These are phyloP conservation scores for Hevea brasiliensis DNA, from an alignment of 345 rosid genomes.

Conservation along the genomic window DNA sequence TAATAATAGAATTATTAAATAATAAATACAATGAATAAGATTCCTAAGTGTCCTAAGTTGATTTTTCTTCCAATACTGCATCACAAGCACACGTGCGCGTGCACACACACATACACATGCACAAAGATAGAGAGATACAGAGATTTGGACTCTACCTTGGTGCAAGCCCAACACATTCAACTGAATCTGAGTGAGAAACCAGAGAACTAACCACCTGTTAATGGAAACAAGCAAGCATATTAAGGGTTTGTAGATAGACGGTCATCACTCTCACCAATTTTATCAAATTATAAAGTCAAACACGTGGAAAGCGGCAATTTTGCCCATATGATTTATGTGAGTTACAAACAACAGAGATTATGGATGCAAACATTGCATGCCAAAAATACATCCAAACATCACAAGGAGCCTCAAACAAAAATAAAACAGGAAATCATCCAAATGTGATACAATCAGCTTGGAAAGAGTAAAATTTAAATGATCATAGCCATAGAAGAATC, in stretches of 20 bases:
- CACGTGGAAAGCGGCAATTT: neutral
- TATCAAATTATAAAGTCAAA: neutral
- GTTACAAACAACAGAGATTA: neutral
- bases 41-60: too few species aligned
- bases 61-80: too few species aligned
- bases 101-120: neutral
- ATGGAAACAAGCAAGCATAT: conserved; percentile 13
- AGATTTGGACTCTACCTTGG: conserved; percentile 44
- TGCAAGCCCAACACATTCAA: conserved; percentile 69
- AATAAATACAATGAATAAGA: too few species aligned
- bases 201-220: conserved; percentile 79
- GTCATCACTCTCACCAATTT: neutral
- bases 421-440: neutral
- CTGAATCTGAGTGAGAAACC: conserved; percentile 62
- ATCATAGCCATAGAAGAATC: neutral
- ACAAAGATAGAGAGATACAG: neutral
- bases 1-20: too few species aligned
- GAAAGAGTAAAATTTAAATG: neutral
- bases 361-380: neutral
- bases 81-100: too few species aligned
- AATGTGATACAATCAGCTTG: neutral
- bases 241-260: neutral
- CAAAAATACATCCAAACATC: neutral
- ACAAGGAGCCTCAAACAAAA: neutral
- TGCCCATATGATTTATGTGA: neutral